phyloP scores from a whole-genome alignment of 768 basidiomycete genomes.

The Sistotremastrum suecicum region DNA sequence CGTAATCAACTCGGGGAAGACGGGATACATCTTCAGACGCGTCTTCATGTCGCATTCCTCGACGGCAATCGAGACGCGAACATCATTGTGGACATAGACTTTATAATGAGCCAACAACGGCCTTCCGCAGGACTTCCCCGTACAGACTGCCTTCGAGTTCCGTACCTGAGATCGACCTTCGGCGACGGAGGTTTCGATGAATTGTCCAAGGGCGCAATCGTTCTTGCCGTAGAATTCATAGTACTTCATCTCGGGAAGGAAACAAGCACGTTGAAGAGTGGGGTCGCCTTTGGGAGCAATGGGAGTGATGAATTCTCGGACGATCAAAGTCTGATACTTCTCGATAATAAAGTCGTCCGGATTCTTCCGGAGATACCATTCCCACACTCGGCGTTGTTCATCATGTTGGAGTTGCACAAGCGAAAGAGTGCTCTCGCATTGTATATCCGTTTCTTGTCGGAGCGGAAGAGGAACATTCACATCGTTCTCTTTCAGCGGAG shows the following conservation, averaged over 20 bases:
- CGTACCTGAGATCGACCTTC: slow-evolving; percentile 56
- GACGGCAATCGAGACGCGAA: slow-evolving; percentile 67
- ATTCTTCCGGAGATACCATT: slow-evolving; percentile 87
- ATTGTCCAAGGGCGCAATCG: slow-evolving; percentile 86
- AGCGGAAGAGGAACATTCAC: slow-evolving; percentile 23
- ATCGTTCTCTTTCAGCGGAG: slow-evolving; percentile 18
- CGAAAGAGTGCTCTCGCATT: slow-evolving; percentile 55
- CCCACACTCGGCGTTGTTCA: slow-evolving; percentile 84
- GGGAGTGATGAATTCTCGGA: slow-evolving; percentile 72
- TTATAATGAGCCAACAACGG: slow-evolving; percentile 73
- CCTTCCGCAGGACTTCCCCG: slow-evolving; percentile 73
- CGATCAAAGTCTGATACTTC: slow-evolving; percentile 80
- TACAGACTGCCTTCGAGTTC: slow-evolving; percentile 66
- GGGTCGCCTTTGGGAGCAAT: slow-evolving; percentile 42
- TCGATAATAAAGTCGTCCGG: slow-evolving; percentile 78
- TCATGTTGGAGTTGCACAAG: slow-evolving; percentile 68
- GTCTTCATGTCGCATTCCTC: slow-evolving; percentile 78
- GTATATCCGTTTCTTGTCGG: slow-evolving; percentile 57
- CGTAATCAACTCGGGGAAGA: slow-evolving; percentile 64
- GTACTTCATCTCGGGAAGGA: slow-evolving; percentile 56
- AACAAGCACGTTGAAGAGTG: slow-evolving; percentile 48
- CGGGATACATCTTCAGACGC: slow-evolving; percentile 29
- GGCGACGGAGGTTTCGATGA: slow-evolving; percentile 66
- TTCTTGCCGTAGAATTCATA: slow-evolving; percentile 88
- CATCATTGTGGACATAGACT: slow-evolving; percentile 84